These are phyloP conservation scores for Pneumocystis carinii DNA, from an alignment of 1,139 yeast species.

Conservation along the genomic window DNA sequence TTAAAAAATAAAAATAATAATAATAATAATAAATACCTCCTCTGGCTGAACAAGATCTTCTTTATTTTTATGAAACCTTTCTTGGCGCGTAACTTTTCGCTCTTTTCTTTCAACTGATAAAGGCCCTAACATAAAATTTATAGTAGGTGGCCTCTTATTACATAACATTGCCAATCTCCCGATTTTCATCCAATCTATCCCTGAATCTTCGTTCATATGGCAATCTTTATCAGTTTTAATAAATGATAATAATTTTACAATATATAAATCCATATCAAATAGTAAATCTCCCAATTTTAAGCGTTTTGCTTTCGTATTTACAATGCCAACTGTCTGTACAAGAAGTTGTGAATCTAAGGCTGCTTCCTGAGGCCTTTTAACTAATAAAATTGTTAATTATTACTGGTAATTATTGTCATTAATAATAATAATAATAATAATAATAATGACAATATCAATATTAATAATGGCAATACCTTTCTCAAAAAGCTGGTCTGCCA, in stretches of 20 bases:
- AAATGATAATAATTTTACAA: conserved; percentile 6
- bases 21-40: conserved; percentile 5
- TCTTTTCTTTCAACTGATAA: conserved; percentile 13
- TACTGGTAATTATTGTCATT: background rate
- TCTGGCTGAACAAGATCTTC: conserved; percentile 1
- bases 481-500: background rate
- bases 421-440: background rate
- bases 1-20: conserved; percentile 4
- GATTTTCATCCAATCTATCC: conserved; percentile 24
- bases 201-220: background rate
- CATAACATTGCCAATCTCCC: conserved; percentile 11
- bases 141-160: conserved; percentile 11
- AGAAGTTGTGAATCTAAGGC: conserved; percentile 12
- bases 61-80: conserved; percentile 3
- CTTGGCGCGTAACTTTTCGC: conserved; percentile 23
- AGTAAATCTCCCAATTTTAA: conserved; percentile 10
- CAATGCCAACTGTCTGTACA: conserved; percentile 10
- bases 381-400: background rate
- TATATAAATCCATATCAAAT: conserved; percentile 10
- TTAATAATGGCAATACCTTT: background rate
- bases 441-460: background rate
- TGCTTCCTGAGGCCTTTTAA: conserved; percentile 10
- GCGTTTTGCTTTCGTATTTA: conserved; percentile 10
- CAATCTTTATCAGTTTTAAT: background rate
- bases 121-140: conserved; percentile 13